A percentile compares a stretch with the other conserved stretches of the same genome.
These are phyloP conservation scores for Alliaria petiolata DNA, from an alignment of 345 rosid species.

Conservation along the genomic window DNA sequence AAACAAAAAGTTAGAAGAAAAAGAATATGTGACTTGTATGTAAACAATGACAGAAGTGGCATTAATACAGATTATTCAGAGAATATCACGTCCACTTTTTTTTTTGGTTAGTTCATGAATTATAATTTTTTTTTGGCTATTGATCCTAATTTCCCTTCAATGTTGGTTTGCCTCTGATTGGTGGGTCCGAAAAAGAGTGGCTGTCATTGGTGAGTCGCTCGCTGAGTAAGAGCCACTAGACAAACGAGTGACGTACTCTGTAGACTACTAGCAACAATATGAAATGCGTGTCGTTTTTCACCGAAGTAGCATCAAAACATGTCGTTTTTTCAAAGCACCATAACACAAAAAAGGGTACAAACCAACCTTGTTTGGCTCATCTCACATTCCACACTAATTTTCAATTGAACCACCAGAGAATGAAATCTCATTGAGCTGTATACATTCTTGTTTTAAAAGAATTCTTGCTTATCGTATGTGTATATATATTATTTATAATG, in stretches of 20 bases:
- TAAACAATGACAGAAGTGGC: no score
- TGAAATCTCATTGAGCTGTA: not conserved
- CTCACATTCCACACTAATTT: not conserved
- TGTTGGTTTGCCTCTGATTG: not conserved
- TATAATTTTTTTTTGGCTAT: no score
- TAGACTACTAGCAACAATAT: not conserved
- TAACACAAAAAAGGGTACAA: not conserved
- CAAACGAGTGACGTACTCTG: not conserved
- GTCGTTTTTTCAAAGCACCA: not conserved
- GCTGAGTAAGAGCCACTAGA: slow-evolving; percentile 7
- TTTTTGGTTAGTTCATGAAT: no score
- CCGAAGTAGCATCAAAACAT: not conserved
- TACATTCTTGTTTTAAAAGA: not conserved
- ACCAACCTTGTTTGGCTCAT: not conserved
- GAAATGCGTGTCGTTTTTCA: not conserved
- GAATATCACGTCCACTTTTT: no score
- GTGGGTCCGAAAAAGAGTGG: slow-evolving; percentile 22
- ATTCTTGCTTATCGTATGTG: not conserved
- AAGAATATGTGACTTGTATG: no score
- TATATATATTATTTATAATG: not conserved
- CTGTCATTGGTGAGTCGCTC: slow-evolving; percentile 11
- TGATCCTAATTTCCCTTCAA: not conserved
- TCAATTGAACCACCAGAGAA: not conserved
- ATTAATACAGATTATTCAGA: no score
- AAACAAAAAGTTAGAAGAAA: no score